phyloP scores from a whole-genome alignment of 2,329 filamentous ascomycete genomes.

The Hymenoscyphus fraxineus region DNA sequence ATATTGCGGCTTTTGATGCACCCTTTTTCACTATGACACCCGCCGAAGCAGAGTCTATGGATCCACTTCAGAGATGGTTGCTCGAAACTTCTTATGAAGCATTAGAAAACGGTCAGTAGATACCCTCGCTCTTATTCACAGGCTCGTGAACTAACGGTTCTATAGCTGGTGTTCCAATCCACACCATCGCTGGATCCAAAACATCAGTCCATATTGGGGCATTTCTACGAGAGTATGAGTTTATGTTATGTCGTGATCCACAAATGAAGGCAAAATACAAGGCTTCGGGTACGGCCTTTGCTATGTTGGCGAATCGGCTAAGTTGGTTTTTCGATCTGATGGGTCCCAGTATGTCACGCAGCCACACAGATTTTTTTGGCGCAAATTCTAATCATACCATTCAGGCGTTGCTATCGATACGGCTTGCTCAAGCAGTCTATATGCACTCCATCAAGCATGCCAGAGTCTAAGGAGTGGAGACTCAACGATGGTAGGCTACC shows the following conservation, averaged over 20 bases:
- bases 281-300: slow-evolving; percentile 29
- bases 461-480: slow-evolving; percentile 43
- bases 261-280: slow-evolving; percentile 10
- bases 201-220: slow-evolving; percentile 34
- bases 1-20: slow-evolving; percentile 38
- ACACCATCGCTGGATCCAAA: slow-evolving; percentile 18
- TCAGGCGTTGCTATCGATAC: slow-evolving; percentile 50
- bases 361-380: not conserved
- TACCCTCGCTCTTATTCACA: not conserved
- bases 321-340: slow-evolving; percentile 51
- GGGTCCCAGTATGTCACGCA: slow-evolving; percentile 37
- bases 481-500: slow-evolving; percentile 30
- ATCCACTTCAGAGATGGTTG: slow-evolving; percentile 53
- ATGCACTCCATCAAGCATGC: slow-evolving; percentile 51
- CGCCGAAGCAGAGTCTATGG: slow-evolving; percentile 46
- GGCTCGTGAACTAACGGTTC: not conserved
- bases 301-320: slow-evolving; percentile 50
- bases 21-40: slow-evolving; percentile 40
- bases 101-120: slow-evolving; percentile 19
- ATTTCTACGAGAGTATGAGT: slow-evolving; percentile 30
- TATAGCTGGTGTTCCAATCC: slow-evolving; percentile 17
- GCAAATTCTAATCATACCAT: not conserved
- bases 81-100: slow-evolving; percentile 19
- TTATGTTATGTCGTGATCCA: slow-evolving; percentile 2
- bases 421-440: slow-evolving; percentile 52